Conservation (phyloP, 495 filamentous ascomycete species). For the Penicillium coffeae region DNA sequence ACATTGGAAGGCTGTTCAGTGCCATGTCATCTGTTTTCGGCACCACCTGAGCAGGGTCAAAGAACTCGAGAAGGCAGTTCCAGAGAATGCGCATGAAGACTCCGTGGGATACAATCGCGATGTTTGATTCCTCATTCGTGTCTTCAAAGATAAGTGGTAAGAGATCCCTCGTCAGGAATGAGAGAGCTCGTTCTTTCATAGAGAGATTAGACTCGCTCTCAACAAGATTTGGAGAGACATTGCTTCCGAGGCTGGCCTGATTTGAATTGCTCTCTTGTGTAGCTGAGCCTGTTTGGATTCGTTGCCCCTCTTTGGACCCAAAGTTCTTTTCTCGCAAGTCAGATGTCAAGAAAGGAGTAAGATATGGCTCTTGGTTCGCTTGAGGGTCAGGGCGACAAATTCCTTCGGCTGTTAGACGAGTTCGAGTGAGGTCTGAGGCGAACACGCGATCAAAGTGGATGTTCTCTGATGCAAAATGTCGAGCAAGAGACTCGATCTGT, state of each 20-base stretch:
- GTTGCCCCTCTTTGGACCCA: constrained; percentile 22
- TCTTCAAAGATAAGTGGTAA: constrained; percentile 48
- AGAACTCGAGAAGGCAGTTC: constrained; percentile 53
- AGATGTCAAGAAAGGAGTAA: constrained; percentile 14
- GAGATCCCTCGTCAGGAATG: constrained; percentile 60
- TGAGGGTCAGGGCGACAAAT: constrained; percentile 15
- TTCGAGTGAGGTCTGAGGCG: constrained; percentile 74
- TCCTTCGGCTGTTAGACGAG: constrained; percentile 54
- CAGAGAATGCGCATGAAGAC: constrained; percentile 69
- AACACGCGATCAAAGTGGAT: constrained; percentile 60
- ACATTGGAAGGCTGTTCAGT: constrained; percentile 7
- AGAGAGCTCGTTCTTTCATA: constrained; percentile 58
- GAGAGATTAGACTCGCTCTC: constrained; percentile 47
- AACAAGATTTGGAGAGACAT: background rate
- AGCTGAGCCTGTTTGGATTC: background rate
- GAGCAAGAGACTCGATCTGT: constrained; percentile 62
- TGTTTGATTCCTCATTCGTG: constrained; percentile 18
- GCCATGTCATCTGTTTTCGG: constrained; percentile 5
- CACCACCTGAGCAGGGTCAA: constrained; percentile 40
- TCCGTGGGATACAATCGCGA: constrained; percentile 76
- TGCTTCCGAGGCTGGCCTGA: background rate
- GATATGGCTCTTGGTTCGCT: background rate
- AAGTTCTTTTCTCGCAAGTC: constrained; percentile 27
- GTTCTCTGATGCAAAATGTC: constrained; percentile 25
- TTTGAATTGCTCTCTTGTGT: background rate